phyloP scores from a whole-genome alignment of 441 rosid genomes.

The Melastoma candidum region DNA sequence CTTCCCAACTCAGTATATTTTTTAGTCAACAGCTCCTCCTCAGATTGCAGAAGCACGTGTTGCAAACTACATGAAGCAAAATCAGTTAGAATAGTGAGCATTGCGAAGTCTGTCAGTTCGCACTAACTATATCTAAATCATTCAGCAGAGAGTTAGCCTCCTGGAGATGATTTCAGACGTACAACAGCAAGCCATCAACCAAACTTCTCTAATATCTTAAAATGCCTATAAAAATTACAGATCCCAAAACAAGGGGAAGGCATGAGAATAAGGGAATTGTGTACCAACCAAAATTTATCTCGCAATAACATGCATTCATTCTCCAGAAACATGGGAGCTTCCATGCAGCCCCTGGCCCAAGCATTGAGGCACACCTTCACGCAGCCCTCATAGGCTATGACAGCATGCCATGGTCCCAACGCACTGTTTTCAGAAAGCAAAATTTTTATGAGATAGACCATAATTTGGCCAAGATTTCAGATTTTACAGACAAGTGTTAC shows the following conservation, averaged over 20 bases:
- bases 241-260: neutral
- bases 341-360: conserved; percentile 98
- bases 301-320: conserved; percentile 87
- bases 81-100: neutral
- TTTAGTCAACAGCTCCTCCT: conserved; percentile 79
- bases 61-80: conserved; percentile 42
- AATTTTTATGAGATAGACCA: conserved; percentile 7
- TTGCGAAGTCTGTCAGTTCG: neutral
- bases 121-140: no score
- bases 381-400: conserved; percentile 94
- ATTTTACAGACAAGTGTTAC: conserved; percentile 25
- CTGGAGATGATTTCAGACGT: no score
- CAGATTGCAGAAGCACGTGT: conserved; percentile 82
- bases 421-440: conserved; percentile 40
- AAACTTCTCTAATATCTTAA: no score
- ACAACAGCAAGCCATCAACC: no score
- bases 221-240: no score
- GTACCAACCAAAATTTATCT: conserved; percentile 79
- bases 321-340: conserved; percentile 96
- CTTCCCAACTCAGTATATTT: conserved; percentile 54
- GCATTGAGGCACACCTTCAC: conserved; percentile 98
- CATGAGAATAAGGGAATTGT: conserved; percentile 4
- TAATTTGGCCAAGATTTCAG: conserved; percentile 2
- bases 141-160: no score
- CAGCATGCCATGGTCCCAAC: conserved; percentile 96